phyloP scores from a whole-genome alignment of 192 early-diverging fungal species.

The Podila minutissima region DNA sequence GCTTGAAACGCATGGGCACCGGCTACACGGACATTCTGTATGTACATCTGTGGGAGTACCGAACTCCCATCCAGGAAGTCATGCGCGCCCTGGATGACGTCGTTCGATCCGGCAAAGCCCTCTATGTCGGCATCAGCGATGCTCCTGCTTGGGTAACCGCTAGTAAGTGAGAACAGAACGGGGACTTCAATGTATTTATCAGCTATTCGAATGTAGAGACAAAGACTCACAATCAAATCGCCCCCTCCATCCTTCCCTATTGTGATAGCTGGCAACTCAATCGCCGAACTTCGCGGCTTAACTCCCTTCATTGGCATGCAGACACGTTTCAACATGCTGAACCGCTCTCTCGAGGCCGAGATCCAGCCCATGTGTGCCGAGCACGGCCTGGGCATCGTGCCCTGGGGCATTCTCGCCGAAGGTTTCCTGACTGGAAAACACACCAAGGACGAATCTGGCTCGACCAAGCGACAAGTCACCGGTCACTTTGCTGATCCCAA shows the following conservation, averaged over 20 bases:
- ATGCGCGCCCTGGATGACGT: slow-evolving; percentile 76
- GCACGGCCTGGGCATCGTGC: slow-evolving; percentile 49
- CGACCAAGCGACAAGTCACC: slow-evolving; percentile 10
- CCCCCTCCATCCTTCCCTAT: not conserved
- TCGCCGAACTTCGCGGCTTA: slow-evolving; percentile 39
- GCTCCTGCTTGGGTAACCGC: slow-evolving; percentile 66
- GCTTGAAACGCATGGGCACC: slow-evolving; percentile 61
- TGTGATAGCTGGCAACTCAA: slow-evolving; percentile 17
- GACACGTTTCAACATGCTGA: slow-evolving; percentile 41
- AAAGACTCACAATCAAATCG: not conserved
- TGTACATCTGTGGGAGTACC: slow-evolving; percentile 57
- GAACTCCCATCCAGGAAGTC: slow-evolving; percentile 73
- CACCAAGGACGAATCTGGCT: not conserved
- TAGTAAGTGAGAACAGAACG: slow-evolving; percentile 9
- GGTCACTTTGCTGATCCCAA: slow-evolving; percentile 16
- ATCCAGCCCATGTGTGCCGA: slow-evolving; percentile 52
- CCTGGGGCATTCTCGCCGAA: slow-evolving; percentile 67
- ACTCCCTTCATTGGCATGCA: slow-evolving; percentile 46
- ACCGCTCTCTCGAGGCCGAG: slow-evolving; percentile 43
- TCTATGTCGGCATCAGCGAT: slow-evolving; percentile 61
- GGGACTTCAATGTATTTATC: not conserved
- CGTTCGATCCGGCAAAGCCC: slow-evolving; percentile 68
- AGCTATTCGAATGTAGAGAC: not conserved
- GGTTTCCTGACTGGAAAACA: slow-evolving; percentile 63
- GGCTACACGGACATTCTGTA: slow-evolving; percentile 58